Conservation (phyloP, 2,329 filamentous ascomycete species). For the Aspergillus caelatus region DNA sequence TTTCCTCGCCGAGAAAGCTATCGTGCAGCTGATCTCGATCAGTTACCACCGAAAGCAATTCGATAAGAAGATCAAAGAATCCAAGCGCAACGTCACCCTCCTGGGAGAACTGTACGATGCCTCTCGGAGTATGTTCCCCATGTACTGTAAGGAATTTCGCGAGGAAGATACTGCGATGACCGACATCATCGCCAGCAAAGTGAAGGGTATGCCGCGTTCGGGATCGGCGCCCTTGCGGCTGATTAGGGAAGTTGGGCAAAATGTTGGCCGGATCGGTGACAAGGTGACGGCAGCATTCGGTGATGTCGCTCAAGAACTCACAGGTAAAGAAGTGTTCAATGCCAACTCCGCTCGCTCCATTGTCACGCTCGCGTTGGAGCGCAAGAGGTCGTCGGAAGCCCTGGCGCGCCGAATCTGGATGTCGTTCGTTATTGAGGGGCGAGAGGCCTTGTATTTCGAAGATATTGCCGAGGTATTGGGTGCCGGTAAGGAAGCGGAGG, state of each 20-base stretch:
- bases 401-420: conserved; percentile 95
- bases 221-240: conserved; percentile 78
- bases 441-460: conserved; percentile 74
- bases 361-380: conserved; percentile 86
- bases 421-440: conserved; percentile 92
- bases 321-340: conserved; percentile 94
- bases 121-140: conserved; percentile 83
- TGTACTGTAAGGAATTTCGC: conserved; percentile 86
- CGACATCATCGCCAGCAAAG: conserved; percentile 63
- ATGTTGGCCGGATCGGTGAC: conserved; percentile 81
- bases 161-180: conserved; percentile 93
- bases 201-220: conserved; percentile 48
- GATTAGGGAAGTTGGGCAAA: conserved; percentile 71
- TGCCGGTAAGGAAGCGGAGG: conserved; percentile 70
- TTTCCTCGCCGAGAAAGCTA: conserved; percentile 60
- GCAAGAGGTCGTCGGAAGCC: conserved; percentile 81
- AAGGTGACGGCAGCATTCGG: conserved; percentile 93
- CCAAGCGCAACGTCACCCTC: conserved; percentile 82
- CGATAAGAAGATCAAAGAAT: conserved; percentile 75
- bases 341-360: conserved; percentile 87
- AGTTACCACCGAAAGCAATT: conserved; percentile 71
- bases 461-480: conserved; percentile 90
- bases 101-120: conserved; percentile 87
- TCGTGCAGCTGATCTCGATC: conserved; percentile 68
- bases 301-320: conserved; percentile 91